Evolutionary conservation across 257 asterid genomes (phyloP).

Genomic region (Thymus quinquecostatus): DNA sequence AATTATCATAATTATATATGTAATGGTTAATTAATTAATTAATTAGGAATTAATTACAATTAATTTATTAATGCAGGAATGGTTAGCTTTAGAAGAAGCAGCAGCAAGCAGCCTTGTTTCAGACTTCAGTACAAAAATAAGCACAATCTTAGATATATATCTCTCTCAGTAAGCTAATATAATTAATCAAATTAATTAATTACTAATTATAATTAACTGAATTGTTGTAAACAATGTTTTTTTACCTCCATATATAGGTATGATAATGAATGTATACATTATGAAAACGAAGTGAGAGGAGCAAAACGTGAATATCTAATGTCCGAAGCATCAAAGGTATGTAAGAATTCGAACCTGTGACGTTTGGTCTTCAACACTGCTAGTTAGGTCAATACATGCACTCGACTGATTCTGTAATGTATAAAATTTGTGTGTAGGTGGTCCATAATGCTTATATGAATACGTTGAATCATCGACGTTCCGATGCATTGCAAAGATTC

Average conservation of each 20-base stretch:
- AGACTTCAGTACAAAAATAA: constrained; percentile 44
- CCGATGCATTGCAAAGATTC: constrained; percentile 47
- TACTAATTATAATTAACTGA: neutral
- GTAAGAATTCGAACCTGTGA: neutral
- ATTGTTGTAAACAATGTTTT: neutral
- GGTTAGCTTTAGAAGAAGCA: constrained; percentile 47
- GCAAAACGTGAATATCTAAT: constrained; percentile 52
- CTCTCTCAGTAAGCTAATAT: constrained; percentile 44
- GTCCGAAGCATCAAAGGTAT: constrained; percentile 41
- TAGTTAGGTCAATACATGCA: too few species aligned
- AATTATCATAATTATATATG: too few species aligned
- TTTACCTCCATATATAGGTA: constrained; percentile 39
- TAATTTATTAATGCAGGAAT: constrained; percentile 34
- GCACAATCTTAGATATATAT: constrained; percentile 46
- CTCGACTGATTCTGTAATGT: too few species aligned
- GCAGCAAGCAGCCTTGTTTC: constrained; percentile 39
- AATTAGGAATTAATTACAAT: neutral
- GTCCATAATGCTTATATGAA: constrained; percentile 51
- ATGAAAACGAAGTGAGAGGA: constrained; percentile 58
- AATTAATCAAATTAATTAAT: too few species aligned
- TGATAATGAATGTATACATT: constrained; percentile 49
- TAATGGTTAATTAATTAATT: neutral
- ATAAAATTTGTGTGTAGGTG: constrained; percentile 32
- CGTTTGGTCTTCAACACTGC: too few species aligned
- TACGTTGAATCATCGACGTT: constrained; percentile 58